Base-by-base conservation (phyloP, 1,284 basidiomycete species). In the Clitocybe nebularis region DNA sequence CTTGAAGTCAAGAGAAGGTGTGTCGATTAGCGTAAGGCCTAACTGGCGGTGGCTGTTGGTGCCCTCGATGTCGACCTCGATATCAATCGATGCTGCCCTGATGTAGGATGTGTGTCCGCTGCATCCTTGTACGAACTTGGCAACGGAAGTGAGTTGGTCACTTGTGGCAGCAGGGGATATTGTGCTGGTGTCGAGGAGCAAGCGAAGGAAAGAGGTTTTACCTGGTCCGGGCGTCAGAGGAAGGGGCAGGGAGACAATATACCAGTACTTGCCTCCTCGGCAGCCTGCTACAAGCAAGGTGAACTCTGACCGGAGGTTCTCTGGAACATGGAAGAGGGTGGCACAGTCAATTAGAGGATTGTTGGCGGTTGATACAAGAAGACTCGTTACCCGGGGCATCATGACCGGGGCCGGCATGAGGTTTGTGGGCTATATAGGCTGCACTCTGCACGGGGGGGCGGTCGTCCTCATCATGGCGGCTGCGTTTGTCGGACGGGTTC, bases 161-260 rank as follows among this genome's bases (percentile, higher is more conserved):
- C 75, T 76, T 41, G 74, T 69, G 43, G 76, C 73, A 11, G 68
- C 61, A 23, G 69, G 64, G 17, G 82, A 74, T 54, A 86, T 69
- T 56, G 72, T 67, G 67, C 74, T 75, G 52, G 85, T 86, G 67
- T 88, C 85, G 61, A 88, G 74, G 51, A 88, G 69, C 50, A 85
- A 82, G 49, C 81, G 77, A 55, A 89, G 78, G 55, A 89, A 84
- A 46, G 84, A 81, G 22, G 87, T 85, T 74, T 90, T 90, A 63
- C 85, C 87, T 66, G 81, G 77, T 62, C 75, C 72, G 60, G 56
- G 59, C 51, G 56, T 56, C 44, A 52, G 41, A 46, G 45, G 28
- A 45, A 30, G 44, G 52, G 48, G 41, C 28, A 47, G 46, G 43
- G 42, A 37, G 14, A 40, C 49, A 43, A 43, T 35, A 39, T 17